phyloP scores from a whole-genome alignment of 129 eudicot species.

The Oenanthe sinensis region DNA sequence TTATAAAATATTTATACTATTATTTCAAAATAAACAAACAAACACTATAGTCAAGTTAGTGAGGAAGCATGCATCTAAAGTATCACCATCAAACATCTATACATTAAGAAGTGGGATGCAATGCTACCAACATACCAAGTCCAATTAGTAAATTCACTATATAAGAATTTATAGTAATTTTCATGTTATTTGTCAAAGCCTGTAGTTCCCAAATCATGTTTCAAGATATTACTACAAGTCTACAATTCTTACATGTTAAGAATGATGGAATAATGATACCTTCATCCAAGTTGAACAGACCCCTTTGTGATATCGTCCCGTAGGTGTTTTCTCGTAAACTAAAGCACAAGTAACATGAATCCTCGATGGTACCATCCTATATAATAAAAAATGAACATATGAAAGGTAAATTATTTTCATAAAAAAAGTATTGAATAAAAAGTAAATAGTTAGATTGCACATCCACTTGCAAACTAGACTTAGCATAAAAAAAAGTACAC shows the following conservation, averaged over 20 bases:
- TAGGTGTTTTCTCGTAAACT: slow-evolving; percentile 75
- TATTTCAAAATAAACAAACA: too few species aligned
- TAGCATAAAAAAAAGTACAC: not conserved
- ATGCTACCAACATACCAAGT: not conserved
- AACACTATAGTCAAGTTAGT: not conserved
- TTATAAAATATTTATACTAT: not conserved
- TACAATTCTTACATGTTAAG: slow-evolving; percentile 9
- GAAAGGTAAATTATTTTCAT: not conserved
- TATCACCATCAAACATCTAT: not conserved
- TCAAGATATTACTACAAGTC: slow-evolving; percentile 50
- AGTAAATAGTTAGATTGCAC: not conserved
- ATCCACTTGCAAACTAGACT: not conserved
- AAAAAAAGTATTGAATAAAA: not conserved
- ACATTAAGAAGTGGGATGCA: not conserved
- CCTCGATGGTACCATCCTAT: slow-evolving; percentile 51
- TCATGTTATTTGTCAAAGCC: not conserved
- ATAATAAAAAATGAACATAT: slow-evolving; percentile 1
- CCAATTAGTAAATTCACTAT: not conserved
- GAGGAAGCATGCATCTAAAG: not conserved
- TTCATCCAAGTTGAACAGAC: slow-evolving; percentile 93
- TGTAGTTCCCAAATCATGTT: not conserved
- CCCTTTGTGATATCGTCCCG: slow-evolving; percentile 74
- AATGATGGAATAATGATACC: slow-evolving; percentile 26
- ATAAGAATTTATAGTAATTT: not conserved
- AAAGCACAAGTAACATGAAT: slow-evolving; percentile 80